These are phyloP conservation scores for Blastocystis sp. DNA, from an alignment of 352 stramenopile genomes.

Conservation along the genomic window DNA sequence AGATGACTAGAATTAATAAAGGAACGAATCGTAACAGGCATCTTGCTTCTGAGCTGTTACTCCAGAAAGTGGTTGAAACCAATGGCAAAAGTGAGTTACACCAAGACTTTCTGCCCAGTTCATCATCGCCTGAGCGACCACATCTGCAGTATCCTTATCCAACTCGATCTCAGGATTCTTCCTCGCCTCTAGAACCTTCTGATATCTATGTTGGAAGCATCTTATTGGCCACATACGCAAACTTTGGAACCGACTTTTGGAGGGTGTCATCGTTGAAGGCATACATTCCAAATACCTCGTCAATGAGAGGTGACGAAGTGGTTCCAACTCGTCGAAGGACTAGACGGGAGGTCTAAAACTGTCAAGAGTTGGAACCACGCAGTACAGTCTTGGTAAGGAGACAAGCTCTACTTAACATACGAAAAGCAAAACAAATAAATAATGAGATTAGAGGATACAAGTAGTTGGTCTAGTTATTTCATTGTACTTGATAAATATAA, in stretches of 20 bases:
- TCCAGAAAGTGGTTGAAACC: constrained; percentile 77
- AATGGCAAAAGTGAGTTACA: constrained; percentile 78
- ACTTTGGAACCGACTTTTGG: constrained; percentile 29
- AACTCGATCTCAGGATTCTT: constrained; percentile 28
- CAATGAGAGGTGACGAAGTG: constrained; percentile 9
- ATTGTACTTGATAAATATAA: neutral
- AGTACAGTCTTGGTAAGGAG: constrained; percentile 9
- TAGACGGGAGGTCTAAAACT: neutral
- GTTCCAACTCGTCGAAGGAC: neutral
- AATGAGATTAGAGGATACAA: neutral
- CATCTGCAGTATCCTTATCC: constrained; percentile 58
- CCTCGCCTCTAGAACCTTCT: constrained; percentile 25
- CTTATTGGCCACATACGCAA: neutral
- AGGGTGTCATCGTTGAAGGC: constrained; percentile 56
- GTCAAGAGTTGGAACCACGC: neutral
- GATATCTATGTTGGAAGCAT: neutral
- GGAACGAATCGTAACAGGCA: constrained; percentile 75
- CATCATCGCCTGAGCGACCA: constrained; percentile 64
- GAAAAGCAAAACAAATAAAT: constrained; percentile 5
- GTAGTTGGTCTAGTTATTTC: neutral
- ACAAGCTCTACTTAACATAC: constrained; percentile 7
- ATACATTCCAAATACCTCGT: constrained; percentile 60
- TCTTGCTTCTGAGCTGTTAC: constrained; percentile 76
- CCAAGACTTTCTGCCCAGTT: constrained; percentile 66
- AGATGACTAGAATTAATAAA: constrained; percentile 20